Base-by-base conservation (phyloP, 192 early-diverging fungal species). In the Allomyces macrogynus region DNA sequence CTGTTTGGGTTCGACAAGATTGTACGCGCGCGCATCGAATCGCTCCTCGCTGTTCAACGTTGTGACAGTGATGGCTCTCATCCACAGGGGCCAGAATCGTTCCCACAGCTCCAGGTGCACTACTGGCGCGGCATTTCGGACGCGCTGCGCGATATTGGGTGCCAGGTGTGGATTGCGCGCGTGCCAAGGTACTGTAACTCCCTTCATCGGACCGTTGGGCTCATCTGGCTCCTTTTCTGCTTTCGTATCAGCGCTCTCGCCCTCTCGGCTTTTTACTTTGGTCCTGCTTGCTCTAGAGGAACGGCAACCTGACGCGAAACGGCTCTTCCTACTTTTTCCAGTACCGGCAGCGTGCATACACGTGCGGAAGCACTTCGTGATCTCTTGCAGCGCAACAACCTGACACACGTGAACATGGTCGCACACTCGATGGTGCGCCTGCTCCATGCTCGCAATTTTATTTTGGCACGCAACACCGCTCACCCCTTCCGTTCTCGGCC, bases 1-100 rank as follows among this genome's bases (percentile, higher is more conserved):
- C 77, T 96, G 23, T 96, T 90, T 73, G 93, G 93, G 2, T 96
- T 90, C 67, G 91, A 96, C 73, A 86, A 85, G 60, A 76, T 79
- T 43, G 62, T 40, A 8, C 32, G 32, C 7, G 7, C 7, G 7
- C 32, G 32, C 4, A 40, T 40, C 7, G 32, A 40, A 7, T 40
- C 7, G 32, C 32, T 40, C 32, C 67, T 66, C 68, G 66, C 8
- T 10, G 40, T 61, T 68, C 67, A 61, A 23, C 62, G 1, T 44
- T 43, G 54, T 12, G 23, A 26, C 12, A 23, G 23, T 4, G 24
- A 25, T 22, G n/a, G 49, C 18, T 2, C 62, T 44, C 67, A 43
- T 60, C 66, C 18, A 22, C 63, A 62, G 67, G 90, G 92, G 0
- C 88, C 88, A 0, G 82, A 83, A 10, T 73, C 78, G 23, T 71